These are phyloP conservation scores for Sugiyamaella americana DNA, from an alignment of 805 yeast genomes.

Conservation along the genomic window DNA sequence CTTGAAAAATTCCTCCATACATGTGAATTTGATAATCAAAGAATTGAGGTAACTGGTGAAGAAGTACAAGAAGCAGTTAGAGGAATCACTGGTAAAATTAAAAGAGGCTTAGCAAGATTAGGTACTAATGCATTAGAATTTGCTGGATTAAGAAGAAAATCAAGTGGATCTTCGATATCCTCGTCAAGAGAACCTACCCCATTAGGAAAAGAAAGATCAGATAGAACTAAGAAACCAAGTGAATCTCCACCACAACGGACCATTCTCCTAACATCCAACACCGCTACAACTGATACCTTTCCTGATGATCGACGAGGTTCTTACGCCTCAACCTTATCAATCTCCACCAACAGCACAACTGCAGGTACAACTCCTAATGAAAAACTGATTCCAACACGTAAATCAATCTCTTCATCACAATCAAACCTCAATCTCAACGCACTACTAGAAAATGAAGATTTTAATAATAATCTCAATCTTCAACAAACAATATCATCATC, in stretches of 20 bases:
- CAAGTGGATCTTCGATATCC: constrained; percentile 9
- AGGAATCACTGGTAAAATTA: constrained; percentile 69
- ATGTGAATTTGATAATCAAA: constrained; percentile 22
- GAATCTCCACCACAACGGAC: not conserved
- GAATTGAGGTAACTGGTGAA: constrained; percentile 54
- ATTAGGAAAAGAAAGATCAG: not conserved
- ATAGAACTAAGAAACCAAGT: not conserved
- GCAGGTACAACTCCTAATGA: not conserved
- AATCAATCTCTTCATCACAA: constrained; percentile 9
- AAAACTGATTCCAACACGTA: not conserved
- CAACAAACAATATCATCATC: not conserved
- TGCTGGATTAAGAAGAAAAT: constrained; percentile 26
- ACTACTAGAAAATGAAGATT: constrained; percentile 14
- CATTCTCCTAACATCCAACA: not conserved
- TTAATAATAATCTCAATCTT: not conserved
- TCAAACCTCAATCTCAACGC: constrained; percentile 19
- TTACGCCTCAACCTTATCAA: not conserved
- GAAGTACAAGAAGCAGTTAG: constrained; percentile 74
- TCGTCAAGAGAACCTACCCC: constrained; percentile 11
- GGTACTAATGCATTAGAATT: constrained; percentile 27
- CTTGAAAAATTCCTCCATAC: constrained; percentile 29
- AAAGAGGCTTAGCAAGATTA: constrained; percentile 40
- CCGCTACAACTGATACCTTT: not conserved
- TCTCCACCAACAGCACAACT: not conserved
- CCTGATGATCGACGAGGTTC: constrained; percentile 3